Percentiles rank a stretch among this genome's conserved stretches.
These are phyloP conservation scores for Kwoniella dendrophila DNA, from an alignment of 768 basidiomycete genomes.

Conservation along the genomic window DNA sequence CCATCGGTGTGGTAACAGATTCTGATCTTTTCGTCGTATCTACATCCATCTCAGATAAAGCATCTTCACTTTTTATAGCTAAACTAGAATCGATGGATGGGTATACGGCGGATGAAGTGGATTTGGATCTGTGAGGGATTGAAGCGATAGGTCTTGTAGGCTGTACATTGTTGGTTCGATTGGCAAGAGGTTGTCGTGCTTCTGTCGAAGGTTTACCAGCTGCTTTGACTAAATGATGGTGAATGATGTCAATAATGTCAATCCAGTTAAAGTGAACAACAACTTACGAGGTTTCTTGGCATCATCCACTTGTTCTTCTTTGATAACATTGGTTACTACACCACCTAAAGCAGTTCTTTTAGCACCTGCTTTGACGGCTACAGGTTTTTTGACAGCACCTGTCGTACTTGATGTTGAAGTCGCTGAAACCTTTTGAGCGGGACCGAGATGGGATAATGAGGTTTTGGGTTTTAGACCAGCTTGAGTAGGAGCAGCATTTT, in stretches of 20 bases:
- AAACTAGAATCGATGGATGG: slow-evolving; percentile 22
- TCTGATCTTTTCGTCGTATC: slow-evolving; percentile 62
- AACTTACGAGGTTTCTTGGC: slow-evolving; percentile 40
- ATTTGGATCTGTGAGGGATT: slow-evolving; percentile 38
- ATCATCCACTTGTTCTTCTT: slow-evolving; percentile 56
- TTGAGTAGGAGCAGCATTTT: slow-evolving; percentile 47
- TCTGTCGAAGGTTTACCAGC: slow-evolving; percentile 19
- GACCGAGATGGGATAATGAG: slow-evolving; percentile 43
- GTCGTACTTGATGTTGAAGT: slow-evolving; percentile 16
- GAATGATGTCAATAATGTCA: background rate
- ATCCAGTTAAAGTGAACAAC: background rate
- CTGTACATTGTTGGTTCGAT: slow-evolving; percentile 37
- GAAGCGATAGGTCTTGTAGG: slow-evolving; percentile 42
- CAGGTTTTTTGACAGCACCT: slow-evolving; percentile 47
- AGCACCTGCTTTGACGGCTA: slow-evolving; percentile 63
- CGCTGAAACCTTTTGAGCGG: slow-evolving; percentile 34
- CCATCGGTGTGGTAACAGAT: slow-evolving; percentile 58
- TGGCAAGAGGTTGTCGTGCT: slow-evolving; percentile 37
- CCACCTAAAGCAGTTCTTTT: slow-evolving; percentile 77
- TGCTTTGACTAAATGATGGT: slow-evolving; percentile 5
- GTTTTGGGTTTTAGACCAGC: slow-evolving; percentile 40
- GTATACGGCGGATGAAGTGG: slow-evolving; percentile 28
- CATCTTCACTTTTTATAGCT: slow-evolving; percentile 30
- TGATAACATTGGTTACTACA: slow-evolving; percentile 69
- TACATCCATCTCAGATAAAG: slow-evolving; percentile 48